Evolutionary conservation across 2,329 filamentous ascomycete genomes (phyloP).

Genomic region (Aspergillus pseudonomiae): DNA sequence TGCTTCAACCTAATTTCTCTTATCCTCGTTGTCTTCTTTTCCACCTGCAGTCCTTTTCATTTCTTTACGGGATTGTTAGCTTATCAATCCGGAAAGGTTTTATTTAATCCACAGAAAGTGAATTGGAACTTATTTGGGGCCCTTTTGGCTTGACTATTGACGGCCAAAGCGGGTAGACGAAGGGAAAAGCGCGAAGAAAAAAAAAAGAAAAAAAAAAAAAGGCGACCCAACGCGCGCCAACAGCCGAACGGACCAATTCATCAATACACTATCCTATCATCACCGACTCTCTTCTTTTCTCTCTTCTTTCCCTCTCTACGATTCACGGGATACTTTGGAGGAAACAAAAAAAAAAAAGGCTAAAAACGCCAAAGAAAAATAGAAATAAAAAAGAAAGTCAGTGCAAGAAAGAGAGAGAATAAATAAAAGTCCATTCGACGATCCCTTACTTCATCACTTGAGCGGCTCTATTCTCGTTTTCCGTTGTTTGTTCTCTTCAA

Average conservation of each 20-base stretch:
- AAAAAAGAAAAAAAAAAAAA: conserved; percentile 18
- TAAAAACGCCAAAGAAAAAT: conserved; percentile 18
- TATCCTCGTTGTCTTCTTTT: conserved; percentile 2
- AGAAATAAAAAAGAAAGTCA: conserved; percentile 12
- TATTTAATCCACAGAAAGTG: background rate
- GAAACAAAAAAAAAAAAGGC: conserved; percentile 15
- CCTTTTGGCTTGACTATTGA: conserved; percentile 7
- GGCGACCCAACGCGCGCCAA: conserved; percentile 23
- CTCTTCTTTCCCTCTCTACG: conserved; percentile 30
- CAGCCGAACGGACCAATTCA: conserved; percentile 21
- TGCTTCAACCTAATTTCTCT: conserved; percentile 11
- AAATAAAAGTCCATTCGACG: background rate
- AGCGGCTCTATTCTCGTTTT: conserved; percentile 17
- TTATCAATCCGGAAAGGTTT: conserved; percentile 6
- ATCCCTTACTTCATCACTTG: conserved; percentile 17
- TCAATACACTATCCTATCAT: conserved; percentile 9
- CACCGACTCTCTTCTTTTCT: conserved; percentile 17
- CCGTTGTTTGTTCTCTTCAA: conserved; percentile 15
- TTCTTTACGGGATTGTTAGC: conserved; percentile 8
- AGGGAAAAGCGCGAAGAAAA: conserved; percentile 13
- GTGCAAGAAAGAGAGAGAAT: conserved; percentile 12
- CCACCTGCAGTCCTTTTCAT: conserved; percentile 7
- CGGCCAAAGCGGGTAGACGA: conserved; percentile 12
- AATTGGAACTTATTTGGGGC: conserved; percentile 9
- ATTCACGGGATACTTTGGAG: conserved; percentile 28